Conservation (phyloP, 2,329 filamentous ascomycete species). For the Grosmannia clavigera region DNA sequence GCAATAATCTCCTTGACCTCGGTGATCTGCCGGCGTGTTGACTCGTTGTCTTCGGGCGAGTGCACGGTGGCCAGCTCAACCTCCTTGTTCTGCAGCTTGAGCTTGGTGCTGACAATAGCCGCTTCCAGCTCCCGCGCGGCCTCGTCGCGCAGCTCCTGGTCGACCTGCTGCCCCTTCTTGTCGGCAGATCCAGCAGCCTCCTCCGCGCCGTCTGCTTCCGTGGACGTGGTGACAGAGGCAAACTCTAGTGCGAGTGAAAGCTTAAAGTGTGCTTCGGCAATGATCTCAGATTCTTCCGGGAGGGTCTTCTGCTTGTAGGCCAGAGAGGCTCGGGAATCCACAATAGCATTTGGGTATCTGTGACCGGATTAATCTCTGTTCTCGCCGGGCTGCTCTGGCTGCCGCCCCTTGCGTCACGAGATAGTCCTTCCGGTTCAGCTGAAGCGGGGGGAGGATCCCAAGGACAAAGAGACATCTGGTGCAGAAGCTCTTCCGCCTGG, state of each 20-base stretch:
- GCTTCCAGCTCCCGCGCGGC: constrained; percentile 59
- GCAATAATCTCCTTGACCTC: constrained; percentile 68
- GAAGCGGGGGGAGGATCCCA: neutral
- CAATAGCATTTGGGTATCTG: constrained; percentile 73
- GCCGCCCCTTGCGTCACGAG: neutral
- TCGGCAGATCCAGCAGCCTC: constrained; percentile 21
- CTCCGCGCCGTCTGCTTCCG: constrained; percentile 22
- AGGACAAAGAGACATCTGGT: neutral
- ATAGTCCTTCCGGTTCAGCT: neutral
- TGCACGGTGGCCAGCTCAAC: constrained; percentile 50
- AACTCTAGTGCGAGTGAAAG: constrained; percentile 92
- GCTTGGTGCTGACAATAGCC: constrained; percentile 59
- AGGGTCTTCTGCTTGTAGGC: constrained; percentile 69
- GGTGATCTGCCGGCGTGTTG: constrained; percentile 47
- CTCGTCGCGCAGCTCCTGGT: constrained; percentile 59
- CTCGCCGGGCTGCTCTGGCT: neutral
- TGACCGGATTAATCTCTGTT: neutral
- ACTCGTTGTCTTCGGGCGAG: constrained; percentile 54
- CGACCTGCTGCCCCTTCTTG: constrained; percentile 37
- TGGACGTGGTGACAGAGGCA: constrained; percentile 58
- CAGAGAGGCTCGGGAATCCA: constrained; percentile 67
- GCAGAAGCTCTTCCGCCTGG: neutral
- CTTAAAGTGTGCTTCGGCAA: constrained; percentile 94
- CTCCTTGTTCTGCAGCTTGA: constrained; percentile 59
- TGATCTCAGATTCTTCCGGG: constrained; percentile 65